Conservation (phyloP, 257 asterid genomes). For the Fraxinus anomala region DNA sequence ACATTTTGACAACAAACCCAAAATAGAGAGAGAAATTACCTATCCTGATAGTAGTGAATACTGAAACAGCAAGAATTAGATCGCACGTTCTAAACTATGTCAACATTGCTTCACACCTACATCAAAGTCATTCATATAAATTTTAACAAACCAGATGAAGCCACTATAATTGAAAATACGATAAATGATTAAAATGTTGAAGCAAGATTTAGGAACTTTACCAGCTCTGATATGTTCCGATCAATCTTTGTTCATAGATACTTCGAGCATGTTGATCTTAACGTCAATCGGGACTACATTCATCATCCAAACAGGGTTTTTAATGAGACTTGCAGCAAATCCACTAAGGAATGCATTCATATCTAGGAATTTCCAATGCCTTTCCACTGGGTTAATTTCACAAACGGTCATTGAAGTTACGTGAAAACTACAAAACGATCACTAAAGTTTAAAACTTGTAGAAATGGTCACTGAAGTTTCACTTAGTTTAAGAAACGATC, state of each 20-base stretch:
- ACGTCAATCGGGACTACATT: conserved; percentile 72
- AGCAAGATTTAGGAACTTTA: conserved; percentile 23
- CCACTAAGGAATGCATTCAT: conserved; percentile 91
- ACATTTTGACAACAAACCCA: not conserved
- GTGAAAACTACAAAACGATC: no score
- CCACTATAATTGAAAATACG: not conserved
- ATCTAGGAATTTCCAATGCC: conserved; percentile 30
- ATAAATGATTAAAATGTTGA: not conserved
- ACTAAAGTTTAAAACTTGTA: no score
- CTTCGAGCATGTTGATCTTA: conserved; percentile 62
- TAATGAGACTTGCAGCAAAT: conserved; percentile 62
- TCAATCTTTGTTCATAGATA: conserved; percentile 76
- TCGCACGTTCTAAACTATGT: conserved; percentile 84
- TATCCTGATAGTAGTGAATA: conserved; percentile 52
- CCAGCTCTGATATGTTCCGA: conserved; percentile 89
- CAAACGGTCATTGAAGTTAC: no score
- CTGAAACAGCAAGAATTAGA: conserved; percentile 70
- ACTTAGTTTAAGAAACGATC: no score
- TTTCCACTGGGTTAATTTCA: no score
- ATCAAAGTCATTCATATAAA: not conserved
- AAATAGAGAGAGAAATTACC: conserved; percentile 30
- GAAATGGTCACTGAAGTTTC: no score
- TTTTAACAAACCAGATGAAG: not conserved
- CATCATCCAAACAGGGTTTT: conserved; percentile 81
- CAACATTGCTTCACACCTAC: conserved; percentile 93